Evolutionary conservation across 495 filamentous ascomycete species (phyloP).

Genomic region (Podospora pseudocomata): DNA sequence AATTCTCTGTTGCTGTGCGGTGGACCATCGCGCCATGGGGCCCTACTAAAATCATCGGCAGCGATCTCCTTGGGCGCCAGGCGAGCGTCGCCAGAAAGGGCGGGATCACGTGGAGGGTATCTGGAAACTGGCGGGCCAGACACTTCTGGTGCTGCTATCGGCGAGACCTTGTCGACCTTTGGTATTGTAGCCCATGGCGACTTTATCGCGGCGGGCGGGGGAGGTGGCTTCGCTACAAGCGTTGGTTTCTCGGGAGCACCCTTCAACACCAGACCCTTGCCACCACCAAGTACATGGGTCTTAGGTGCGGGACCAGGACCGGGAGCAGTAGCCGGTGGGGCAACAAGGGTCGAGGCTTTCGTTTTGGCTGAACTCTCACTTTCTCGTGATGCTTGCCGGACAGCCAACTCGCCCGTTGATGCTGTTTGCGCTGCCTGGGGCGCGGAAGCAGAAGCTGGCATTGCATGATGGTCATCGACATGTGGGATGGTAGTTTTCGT

Average conservation of each 20-base stretch:
- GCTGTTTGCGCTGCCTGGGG: constrained; percentile 12
- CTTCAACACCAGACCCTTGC: constrained; percentile 58
- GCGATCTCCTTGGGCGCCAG: constrained; percentile 75
- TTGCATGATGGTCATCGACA: constrained; percentile 44
- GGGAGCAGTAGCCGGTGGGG: not conserved
- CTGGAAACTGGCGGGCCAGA: constrained; percentile 26
- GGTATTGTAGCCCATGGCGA: constrained; percentile 89
- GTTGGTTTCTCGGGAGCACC: constrained; percentile 71
- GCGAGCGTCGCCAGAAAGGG: constrained; percentile 35
- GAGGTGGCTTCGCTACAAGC: constrained; percentile 73
- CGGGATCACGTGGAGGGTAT: constrained; percentile 31
- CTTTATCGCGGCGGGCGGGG: constrained; percentile 67
- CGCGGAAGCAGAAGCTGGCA: constrained; percentile 17
- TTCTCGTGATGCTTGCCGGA: constrained; percentile 22
- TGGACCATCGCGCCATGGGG: constrained; percentile 68
- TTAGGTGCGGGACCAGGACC: constrained; percentile 38
- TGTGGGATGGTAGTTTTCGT: constrained; percentile 83
- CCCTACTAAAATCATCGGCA: constrained; percentile 87
- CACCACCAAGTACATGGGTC: constrained; percentile 40
- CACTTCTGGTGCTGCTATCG: constrained; percentile 51
- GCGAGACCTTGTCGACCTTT: constrained; percentile 75
- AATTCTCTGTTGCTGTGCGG: constrained; percentile 63
- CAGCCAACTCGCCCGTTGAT: constrained; percentile 6
- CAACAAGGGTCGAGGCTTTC: constrained; percentile 36
- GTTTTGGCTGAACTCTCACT: constrained; percentile 33